Conservation (phyloP, 768 basidiomycete genomes). For the Boletellus sp. region DNA sequence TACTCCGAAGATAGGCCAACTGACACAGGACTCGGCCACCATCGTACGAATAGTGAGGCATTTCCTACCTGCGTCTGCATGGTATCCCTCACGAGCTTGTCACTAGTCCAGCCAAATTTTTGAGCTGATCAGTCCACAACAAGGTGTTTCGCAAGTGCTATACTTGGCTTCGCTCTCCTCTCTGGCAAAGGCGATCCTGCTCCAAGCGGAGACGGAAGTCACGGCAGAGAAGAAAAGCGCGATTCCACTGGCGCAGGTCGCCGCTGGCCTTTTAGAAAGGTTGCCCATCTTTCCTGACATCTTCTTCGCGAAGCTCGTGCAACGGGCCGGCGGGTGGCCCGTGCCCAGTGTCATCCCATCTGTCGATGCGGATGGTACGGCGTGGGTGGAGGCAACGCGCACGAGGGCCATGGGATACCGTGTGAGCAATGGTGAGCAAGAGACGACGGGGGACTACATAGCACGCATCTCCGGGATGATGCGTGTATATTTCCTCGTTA, state of each 20-base stretch:
- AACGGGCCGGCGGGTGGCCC: constrained; percentile 86
- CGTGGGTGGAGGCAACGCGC: constrained; percentile 42
- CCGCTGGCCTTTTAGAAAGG: constrained; percentile 60
- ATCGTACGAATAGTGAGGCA: constrained; percentile 63
- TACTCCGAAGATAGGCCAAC: constrained; percentile 82
- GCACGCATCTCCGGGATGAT: constrained; percentile 72
- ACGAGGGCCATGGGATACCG: constrained; percentile 58
- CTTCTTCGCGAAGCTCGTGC: constrained; percentile 81
- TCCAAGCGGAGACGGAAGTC: constrained; percentile 93
- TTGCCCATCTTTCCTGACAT: constrained; percentile 61
- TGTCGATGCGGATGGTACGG: constrained; percentile 45
- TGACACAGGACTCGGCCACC: constrained; percentile 64
- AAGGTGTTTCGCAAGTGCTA: constrained; percentile 34
- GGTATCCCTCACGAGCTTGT: constrained; percentile 9
- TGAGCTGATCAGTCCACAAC: constrained; percentile 36
- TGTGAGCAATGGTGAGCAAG: constrained; percentile 41
- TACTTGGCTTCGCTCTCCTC: constrained; percentile 81
- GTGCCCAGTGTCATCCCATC: constrained; percentile 61
- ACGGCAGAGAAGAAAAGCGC: constrained; percentile 85
- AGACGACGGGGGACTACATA: constrained; percentile 58
- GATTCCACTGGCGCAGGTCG: constrained; percentile 72
- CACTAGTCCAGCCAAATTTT: constrained; percentile 40
- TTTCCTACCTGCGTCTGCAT: constrained; percentile 4
- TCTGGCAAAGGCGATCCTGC: constrained; percentile 81
- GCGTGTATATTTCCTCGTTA: constrained; percentile 81